These are phyloP conservation scores for Arabidopsis suecica DNA, from an alignment of 345 rosid genomes.

Conservation along the genomic window DNA sequence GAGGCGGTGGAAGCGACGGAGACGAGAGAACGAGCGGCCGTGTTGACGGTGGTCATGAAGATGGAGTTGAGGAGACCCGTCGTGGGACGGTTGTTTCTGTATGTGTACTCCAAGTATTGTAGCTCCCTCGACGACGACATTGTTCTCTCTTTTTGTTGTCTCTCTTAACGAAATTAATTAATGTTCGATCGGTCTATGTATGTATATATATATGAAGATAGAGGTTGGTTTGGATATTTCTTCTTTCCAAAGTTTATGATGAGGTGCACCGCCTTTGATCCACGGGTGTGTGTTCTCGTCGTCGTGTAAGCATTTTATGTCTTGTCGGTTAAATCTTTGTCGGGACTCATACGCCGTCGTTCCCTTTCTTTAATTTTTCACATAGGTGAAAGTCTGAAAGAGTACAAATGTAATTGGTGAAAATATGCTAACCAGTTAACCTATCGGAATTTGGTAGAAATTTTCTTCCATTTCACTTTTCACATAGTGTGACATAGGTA, in stretches of 20 bases:
- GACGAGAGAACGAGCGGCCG: conserved; percentile 64
- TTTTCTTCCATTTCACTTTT: neutral
- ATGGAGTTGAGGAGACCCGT: conserved; percentile 58
- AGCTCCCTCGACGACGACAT: conserved; percentile 47
- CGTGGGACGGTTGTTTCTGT: conserved; percentile 49
- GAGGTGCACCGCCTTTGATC: conserved; percentile 45
- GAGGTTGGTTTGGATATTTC: conserved; percentile 41
- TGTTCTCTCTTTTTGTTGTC: neutral
- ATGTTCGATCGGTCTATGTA: neutral
- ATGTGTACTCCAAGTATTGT: conserved; percentile 47
- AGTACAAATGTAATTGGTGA: neutral
- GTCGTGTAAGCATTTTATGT: conserved; percentile 42
- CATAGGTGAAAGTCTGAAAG: neutral
- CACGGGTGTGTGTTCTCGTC: conserved; percentile 36
- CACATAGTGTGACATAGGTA: too few species aligned
- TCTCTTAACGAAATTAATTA: neutral
- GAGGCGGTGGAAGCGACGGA: conserved; percentile 60
- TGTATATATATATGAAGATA: conserved; percentile 29
- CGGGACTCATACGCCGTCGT: conserved; percentile 25
- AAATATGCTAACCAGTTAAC: neutral
- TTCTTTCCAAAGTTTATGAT: conserved; percentile 40
- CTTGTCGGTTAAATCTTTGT: conserved; percentile 31
- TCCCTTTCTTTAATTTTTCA: neutral
- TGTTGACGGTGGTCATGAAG: conserved; percentile 70
- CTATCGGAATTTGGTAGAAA: neutral